Base-by-base conservation (phyloP, 225 moss, liverwort and hornwort species). In the Lunularia cruciata region DNA sequence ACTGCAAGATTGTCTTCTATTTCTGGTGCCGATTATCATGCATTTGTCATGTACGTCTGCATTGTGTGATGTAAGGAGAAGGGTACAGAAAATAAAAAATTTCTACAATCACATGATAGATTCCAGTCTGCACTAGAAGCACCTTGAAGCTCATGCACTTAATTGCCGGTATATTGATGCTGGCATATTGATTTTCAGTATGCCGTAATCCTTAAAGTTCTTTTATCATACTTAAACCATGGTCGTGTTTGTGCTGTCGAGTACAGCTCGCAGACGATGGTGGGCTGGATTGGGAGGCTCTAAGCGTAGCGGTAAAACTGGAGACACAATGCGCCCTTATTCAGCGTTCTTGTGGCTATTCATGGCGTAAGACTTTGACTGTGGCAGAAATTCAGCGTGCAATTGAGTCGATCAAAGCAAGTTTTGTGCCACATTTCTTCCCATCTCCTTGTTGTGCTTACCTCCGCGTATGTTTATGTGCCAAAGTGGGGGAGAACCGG, bases 261-360 rank as follows among this genome's bases (percentile, higher is more conserved):
- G 18, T 79, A 47, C 64, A 94, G 94, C 76, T 95, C 28, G 83
- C 80, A 74, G 85, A 59, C 58, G 87, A 88, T 58, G 88, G 94
- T 34, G 88, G 88, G 48, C 78, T 95, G 72, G 86, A 95, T 62
- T 95, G 91, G 91, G 82, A 89, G 58, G 85, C 83, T 56, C 83
- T 95, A 49, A 70, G 76, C 75, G 82, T 62, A 13, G 87, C 87
- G 37, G 79, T 91, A 23, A 85, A 70, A 76, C 85, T 82, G 63
- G 81, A 88, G 67, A 95, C 94, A 18, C 86, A 91, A 70, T 95
- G 94, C 83, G 91, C 91, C 42, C 86, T 95, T 54, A 89, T 95
- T 65, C 94, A 95, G 74, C 84, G 91, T 47, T 95, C 94, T 53
- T 95, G 94, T 77, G 94, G 94, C 47, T 95, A 95, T 74, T 95